Percentiles rank a stretch among this genome's conserved stretches.
These are phyloP conservation scores for Xylaria venustula DNA, from an alignment of 495 filamentous ascomycete species.

Conservation along the genomic window DNA sequence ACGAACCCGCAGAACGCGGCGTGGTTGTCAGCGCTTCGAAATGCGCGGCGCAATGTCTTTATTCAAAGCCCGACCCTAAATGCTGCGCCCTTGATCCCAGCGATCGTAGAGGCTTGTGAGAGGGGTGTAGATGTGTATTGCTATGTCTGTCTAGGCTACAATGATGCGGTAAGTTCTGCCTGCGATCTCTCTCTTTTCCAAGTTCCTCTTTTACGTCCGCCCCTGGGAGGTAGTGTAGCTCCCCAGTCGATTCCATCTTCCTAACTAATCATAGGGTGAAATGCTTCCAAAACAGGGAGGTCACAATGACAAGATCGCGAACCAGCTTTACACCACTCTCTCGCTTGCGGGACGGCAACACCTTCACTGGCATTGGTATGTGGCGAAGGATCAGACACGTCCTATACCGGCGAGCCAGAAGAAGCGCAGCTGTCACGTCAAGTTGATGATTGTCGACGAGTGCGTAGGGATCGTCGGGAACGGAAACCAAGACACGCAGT, in stretches of 20 bases:
- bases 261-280: conserved; percentile 51
- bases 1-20: conserved; percentile 64
- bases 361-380: conserved; percentile 64
- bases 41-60: conserved; percentile 62
- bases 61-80: conserved; percentile 78
- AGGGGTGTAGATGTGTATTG: conserved; percentile 64
- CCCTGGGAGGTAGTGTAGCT: too few species aligned
- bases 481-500: conserved; percentile 81
- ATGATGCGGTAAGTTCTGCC: conserved; percentile 57
- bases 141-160: conserved; percentile 76
- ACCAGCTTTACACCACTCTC: conserved; percentile 55
- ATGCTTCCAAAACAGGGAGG: conserved; percentile 73
- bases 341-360: conserved; percentile 41
- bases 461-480: conserved; percentile 67
- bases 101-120: conserved; percentile 55
- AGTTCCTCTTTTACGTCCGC: too few species aligned
- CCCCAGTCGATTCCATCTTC: background rate
- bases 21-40: conserved; percentile 65
- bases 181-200: too few species aligned
- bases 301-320: conserved; percentile 68
- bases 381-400: conserved; percentile 65
- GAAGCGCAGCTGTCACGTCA: conserved; percentile 68
- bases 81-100: conserved; percentile 46
- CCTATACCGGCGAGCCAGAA: conserved; percentile 64
- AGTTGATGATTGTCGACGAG: conserved; percentile 71